phyloP scores from a whole-genome alignment of 345 rosid species.

The Syzygium aromaticum region DNA sequence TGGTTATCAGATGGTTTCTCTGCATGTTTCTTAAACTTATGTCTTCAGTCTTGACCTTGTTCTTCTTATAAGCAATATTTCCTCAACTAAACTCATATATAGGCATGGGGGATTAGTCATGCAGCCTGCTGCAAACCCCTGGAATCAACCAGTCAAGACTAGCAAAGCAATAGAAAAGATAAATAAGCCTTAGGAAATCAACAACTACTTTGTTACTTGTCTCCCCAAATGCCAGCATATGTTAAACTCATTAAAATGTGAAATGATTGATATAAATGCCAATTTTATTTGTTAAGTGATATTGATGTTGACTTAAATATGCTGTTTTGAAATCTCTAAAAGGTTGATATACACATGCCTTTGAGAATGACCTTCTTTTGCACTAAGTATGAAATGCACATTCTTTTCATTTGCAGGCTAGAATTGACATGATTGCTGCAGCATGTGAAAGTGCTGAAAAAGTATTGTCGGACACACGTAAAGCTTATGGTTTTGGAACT shows the following conservation, averaged over 20 bases:
- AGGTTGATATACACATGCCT: neutral
- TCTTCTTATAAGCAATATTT: neutral
- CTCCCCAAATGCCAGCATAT: neutral
- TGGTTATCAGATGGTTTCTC: constrained; percentile 4
- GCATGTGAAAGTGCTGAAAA: constrained; percentile 96
- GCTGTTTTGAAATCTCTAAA: neutral
- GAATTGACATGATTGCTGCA: constrained; percentile 78
- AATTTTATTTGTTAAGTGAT: neutral
- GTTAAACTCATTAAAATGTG: neutral
- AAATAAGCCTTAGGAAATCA: neutral
- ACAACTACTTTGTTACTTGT: neutral
- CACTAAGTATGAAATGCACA: neutral
- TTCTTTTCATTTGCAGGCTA: constrained; percentile 31
- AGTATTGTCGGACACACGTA: constrained; percentile 75
- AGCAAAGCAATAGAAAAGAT: neutral
- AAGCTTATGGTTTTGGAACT: constrained; percentile 73
- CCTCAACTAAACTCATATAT: neutral
- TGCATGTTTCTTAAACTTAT: neutral
- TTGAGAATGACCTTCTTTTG: neutral
- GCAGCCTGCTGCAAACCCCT: neutral
- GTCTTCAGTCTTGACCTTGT: neutral
- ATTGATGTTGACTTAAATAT: neutral
- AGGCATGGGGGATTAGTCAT: neutral
- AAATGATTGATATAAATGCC: neutral
- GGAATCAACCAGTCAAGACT: neutral